Base-by-base conservation (phyloP, 2,329 filamentous ascomycete genomes). In the Zasmidium citrigriseum region DNA sequence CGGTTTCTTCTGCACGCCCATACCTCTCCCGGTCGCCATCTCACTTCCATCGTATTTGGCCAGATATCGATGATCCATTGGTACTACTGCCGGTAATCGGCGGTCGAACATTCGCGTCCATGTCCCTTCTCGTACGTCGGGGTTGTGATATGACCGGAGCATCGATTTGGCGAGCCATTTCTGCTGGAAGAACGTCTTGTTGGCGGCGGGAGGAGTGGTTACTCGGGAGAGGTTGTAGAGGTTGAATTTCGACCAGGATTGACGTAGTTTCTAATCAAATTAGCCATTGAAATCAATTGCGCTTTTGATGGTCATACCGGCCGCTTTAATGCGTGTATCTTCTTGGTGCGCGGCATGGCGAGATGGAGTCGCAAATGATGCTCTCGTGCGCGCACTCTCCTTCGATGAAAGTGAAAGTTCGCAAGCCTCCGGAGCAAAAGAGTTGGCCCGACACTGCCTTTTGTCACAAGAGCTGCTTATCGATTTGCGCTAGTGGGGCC, bases 231-330 rank as follows among this genome's bases (percentile, higher is more conserved):
- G 79, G 78, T 97, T 97, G 85, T 90, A 99, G 64, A 99, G 83
- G 73, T 96, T 96, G 82, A 91, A 92, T 80, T 96, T 96, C 82
- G 91, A 96, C 95, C 93, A 97, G 81, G 92, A 91, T 81, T 95
- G 90, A 70, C 93, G 89, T 76, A 96, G 75, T 89, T 91, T 96
- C 93, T 98, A 73, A 52, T 60, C 23, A 23, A 47, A 53, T 53
- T 38, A 64, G 59, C 47, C 20, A 22, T 52, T n/a, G 25, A n/a
- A n/a, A 52, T 24, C 25, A 2, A n/a, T 38, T 21, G 34, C 22
- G 21, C 11, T 10, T 34, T 4, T 46, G 20, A 18, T 41, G 22
- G 41, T 46, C 54, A 34, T 59, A 66, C 64, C 34, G 68, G 64
- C 38, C 63, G 81, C 73, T 82, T 86, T 59, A 91, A 80, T 71